Evolutionary conservation across 2,329 filamentous ascomycete species (phyloP).

Genomic region (Beauveria pseudobassiana): DNA sequence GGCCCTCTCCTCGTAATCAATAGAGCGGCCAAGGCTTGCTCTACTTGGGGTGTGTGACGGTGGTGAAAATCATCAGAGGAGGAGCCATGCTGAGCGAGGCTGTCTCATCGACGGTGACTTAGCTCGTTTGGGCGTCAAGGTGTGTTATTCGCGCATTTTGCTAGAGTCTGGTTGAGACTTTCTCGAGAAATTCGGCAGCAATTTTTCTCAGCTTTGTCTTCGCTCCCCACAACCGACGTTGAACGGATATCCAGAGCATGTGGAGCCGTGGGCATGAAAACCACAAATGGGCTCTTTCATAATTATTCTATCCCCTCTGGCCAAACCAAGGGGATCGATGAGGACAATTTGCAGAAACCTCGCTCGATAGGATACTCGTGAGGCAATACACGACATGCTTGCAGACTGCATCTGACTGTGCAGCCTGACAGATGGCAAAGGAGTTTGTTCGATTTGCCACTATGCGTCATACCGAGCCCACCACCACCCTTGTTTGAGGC

Average conservation of each 20-base stretch:
- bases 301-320: neutral
- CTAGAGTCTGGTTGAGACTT: too few species aligned
- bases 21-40: neutral
- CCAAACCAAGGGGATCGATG: too few species aligned
- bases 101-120: neutral
- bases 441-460: neutral
- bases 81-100: too few species aligned
- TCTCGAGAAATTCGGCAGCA: too few species aligned
- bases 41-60: neutral
- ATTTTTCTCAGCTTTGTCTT: neutral
- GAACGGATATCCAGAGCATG: neutral
- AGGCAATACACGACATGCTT: neutral
- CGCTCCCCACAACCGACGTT: neutral
- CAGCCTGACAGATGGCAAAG: neutral
- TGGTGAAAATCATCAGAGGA: neutral
- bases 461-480: constrained; percentile 5
- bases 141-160: neutral
- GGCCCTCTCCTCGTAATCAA: neutral
- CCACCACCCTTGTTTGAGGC: neutral
- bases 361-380: too few species aligned
- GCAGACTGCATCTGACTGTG: neutral
- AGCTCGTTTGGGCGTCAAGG: neutral
- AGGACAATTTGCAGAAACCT: too few species aligned
- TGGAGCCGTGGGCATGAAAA: neutral
- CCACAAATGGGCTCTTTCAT: constrained; percentile 1